Evolutionary conservation across 352 stramenopile species (phyloP), one percentile per base, ranked within the genome.

Genomic region (Phytophthora crassamura): DNA sequence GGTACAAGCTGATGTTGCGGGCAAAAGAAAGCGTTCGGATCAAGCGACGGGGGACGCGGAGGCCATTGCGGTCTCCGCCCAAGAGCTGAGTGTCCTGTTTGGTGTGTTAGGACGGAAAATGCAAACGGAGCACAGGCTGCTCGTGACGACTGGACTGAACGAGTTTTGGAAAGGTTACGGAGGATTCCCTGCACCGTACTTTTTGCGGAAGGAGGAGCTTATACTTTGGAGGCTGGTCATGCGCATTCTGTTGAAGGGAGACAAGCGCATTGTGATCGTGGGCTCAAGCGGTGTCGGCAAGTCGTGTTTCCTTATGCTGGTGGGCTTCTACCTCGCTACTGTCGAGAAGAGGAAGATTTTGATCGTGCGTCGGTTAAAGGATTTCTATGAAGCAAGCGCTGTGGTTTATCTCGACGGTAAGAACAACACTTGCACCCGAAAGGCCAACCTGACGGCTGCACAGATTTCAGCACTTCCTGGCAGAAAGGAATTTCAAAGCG

Each of bases 211-310:
- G 42, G 67, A 74, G 54, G 67, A 60, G 34, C 16, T 48, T 10
- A 25, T 74, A 22, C 49, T 74, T 34, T 72, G 61, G 67, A 28
- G 33, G 22, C 36, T 75, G 9, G 58, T 72, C n/a, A 45, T 57
- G 38, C 42, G 25, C 25, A 41, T 72, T 43, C 30, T 68, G 22
- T 66, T 50, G 9, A 59, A 64, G n/a, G 33, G 33, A 18, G 28
- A 67, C 15, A 75, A 60, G 16, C 49, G 33, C 3, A 16, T 75
- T 47, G 51, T 62, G 22, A 47, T 75, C 49, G 41, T 64, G 45
- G 67, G 67, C 28, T 75, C 67, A 32, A 8, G 34, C 22, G 67
- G 67, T 15, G 67, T 75, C 11, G 67, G 67, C 16, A 75, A 75
- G 25, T 75, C 67, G 25, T 72, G 67, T 12, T 64, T 72, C 30